A percentile compares a stretch with the other conserved stretches of the same genome.
phyloP scores from a whole-genome alignment of 371 early-diverging fungal species.

The Coemansia sp. region DNA sequence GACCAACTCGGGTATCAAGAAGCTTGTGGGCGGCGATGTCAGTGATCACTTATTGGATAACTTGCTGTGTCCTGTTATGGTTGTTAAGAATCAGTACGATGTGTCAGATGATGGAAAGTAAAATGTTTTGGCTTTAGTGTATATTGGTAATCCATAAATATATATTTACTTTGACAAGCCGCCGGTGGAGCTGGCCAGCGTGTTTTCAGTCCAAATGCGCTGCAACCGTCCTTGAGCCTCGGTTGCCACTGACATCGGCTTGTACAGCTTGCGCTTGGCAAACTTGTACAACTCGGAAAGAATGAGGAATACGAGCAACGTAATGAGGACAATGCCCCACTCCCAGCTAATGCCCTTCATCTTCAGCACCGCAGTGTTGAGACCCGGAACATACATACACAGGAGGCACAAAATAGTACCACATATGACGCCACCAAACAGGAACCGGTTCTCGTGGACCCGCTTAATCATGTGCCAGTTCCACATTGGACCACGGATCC shows the following conservation, averaged over 20 bases:
- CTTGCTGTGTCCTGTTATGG: constrained; percentile 42
- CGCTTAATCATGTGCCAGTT: constrained; percentile 37
- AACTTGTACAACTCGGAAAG: constrained; percentile 61
- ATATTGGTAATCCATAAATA: neutral
- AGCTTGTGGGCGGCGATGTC: constrained; percentile 39
- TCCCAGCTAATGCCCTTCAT: constrained; percentile 69
- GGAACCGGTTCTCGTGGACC: constrained; percentile 59
- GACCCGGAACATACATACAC: constrained; percentile 66
- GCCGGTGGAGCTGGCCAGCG: constrained; percentile 23
- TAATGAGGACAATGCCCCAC: constrained; percentile 69
- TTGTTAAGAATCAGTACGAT: constrained; percentile 48
- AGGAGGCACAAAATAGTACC: constrained; percentile 60
- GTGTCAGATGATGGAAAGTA: constrained; percentile 39
- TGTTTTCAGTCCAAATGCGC: constrained; percentile 50
- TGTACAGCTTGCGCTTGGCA: constrained; percentile 51
- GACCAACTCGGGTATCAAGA: constrained; percentile 25
- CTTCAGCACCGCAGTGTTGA: constrained; percentile 68
- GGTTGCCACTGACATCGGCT: constrained; percentile 40
- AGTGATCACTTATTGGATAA: constrained; percentile 31
- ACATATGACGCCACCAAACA: constrained; percentile 57
- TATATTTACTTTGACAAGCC: constrained; percentile 14
- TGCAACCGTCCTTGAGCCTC: constrained; percentile 45
- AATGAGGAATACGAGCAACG: constrained; percentile 59
- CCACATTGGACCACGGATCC: constrained; percentile 64
- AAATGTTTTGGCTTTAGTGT: neutral